Evolutionary conservation across 768 basidiomycete species (phyloP), one percentile per base, ranked within the genome.

Genomic region (Kwoniella dendrophila): DNA sequence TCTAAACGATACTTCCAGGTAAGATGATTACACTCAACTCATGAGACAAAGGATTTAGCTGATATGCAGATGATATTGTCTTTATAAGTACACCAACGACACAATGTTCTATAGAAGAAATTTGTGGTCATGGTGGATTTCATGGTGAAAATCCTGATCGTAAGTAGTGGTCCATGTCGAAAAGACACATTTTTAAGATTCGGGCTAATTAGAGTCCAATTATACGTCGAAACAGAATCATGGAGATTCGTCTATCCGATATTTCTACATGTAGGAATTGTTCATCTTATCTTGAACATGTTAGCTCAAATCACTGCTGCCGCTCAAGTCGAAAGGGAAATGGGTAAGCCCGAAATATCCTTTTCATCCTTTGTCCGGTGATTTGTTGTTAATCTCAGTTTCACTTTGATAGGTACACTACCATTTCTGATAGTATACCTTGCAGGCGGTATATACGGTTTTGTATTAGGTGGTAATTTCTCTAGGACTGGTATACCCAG

Each of bases 391-490:
- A n/a, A 52, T 52, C 22, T 32, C 4, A 2, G 20, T 24, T 24
- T 32, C 11, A 10, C 10, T 10, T 40, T 20, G 22, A 32, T 32
- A 69, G 69, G 92, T 8, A 90, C 92, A 0, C 82, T 82, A 27
- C 88, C 88, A 0, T 99, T 96, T 80, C 64, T 91, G 32, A 81
- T 75, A 12, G 85, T 90, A 2, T 99, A 97, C 78, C 85, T 93
- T 44, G 84, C 92, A 0, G 89, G 91, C 11, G 95, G 95, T 6
- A 90, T 96, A 33, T 97, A 96, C 75, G 95, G 95, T 84, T 92
- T 77, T 40, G 78, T 78, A 26, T 82, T 98, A 27, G 94, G 95
- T 24, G 92, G 92, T 1, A 97, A 96, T 79, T 98, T 98, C 74
- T 83, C 91, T 11, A 81, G 95, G 12, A 88, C 93, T 3, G 94